These are phyloP conservation scores for Cryptosporidium parvum DNA, from an alignment of 169 alveolate genomes.

Conservation along the genomic window DNA sequence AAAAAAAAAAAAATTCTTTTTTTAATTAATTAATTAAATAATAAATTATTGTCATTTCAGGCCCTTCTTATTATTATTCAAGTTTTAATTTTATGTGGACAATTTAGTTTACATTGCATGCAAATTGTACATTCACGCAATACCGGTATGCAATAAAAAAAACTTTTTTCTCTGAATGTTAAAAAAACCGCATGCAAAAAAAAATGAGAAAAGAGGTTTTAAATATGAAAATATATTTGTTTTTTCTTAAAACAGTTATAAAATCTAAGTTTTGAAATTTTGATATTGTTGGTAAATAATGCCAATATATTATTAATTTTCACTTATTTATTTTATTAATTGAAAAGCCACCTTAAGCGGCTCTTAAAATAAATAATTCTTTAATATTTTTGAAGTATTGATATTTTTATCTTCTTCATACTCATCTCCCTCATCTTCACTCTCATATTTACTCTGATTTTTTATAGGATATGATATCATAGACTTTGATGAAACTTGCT, in stretches of 20 bases:
- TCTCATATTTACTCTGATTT: background rate
- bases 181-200: background rate
- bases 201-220: background rate
- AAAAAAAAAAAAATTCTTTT: too few relatives aligned
- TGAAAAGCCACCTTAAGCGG: background rate
- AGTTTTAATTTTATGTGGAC: background rate
- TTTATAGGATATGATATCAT: slow-evolving; percentile 27
- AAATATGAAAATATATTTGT: background rate
- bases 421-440: background rate
- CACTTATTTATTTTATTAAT: background rate
- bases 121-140: background rate
- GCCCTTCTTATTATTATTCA: too few relatives aligned
- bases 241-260: background rate
- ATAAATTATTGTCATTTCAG: too few relatives aligned
- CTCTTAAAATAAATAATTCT: slow-evolving; percentile 15
- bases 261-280: background rate
- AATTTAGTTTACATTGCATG: background rate
- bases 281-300: too few relatives aligned
- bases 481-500: slow-evolving; percentile 5
- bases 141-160: background rate
- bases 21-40: too few relatives aligned
- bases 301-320: too few relatives aligned
- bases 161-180: background rate
- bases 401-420: background rate
- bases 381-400: background rate